phyloP scores from a whole-genome alignment of 305 asterid genomes.

The Fraxinus baroniana region DNA sequence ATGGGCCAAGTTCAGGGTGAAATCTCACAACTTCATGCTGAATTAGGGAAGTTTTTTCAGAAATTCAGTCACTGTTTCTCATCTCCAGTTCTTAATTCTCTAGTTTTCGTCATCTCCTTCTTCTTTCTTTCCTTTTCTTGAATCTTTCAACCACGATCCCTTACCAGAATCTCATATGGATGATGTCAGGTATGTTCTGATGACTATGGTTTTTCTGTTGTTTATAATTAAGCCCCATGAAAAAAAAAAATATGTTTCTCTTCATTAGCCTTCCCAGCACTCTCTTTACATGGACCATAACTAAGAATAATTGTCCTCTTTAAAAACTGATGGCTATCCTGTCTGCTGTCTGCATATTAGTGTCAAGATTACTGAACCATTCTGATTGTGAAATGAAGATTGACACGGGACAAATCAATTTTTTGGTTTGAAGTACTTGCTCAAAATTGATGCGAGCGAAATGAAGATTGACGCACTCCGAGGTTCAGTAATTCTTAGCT shows the following conservation, averaged over 20 bases:
- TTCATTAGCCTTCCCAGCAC: not conserved
- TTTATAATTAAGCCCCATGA: not conserved
- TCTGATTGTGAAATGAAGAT: not conserved
- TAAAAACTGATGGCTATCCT: not conserved
- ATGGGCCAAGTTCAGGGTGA: no score
- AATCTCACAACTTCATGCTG: no score
- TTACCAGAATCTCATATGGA: slow-evolving; percentile 70
- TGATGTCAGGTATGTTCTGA: slow-evolving; percentile 75
- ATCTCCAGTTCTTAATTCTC: no score
- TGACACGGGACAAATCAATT: not conserved
- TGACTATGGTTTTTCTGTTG: slow-evolving; percentile 4
- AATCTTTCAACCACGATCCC: no score
- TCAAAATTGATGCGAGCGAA: not conserved
- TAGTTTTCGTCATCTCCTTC: no score
- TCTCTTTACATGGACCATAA: not conserved
- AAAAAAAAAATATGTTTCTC: not conserved
- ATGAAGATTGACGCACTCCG: not conserved
- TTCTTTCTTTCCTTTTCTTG: no score
- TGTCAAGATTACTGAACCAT: not conserved
- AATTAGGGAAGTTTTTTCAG: no score
- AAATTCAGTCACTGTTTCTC: no score
- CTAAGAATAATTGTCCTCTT: not conserved
- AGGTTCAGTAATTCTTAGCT: slow-evolving; percentile 7
- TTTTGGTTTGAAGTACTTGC: not conserved
- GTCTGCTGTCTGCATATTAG: not conserved